Evolutionary conservation across 305 asterid genomes (phyloP).

Genomic region (Fraxinus sp.): DNA sequence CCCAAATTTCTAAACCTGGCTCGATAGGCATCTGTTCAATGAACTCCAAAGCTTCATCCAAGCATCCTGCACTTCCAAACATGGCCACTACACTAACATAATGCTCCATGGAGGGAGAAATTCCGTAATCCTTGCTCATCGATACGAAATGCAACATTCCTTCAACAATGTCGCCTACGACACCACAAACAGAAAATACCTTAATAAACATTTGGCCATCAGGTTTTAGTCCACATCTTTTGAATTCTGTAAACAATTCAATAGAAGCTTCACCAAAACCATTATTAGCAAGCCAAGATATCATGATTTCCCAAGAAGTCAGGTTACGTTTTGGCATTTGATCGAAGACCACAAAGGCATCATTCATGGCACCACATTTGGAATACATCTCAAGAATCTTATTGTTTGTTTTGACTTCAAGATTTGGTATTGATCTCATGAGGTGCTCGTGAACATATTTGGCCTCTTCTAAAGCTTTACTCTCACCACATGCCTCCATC

Average conservation of each 20-base stretch:
- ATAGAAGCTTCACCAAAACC: conserved; percentile 67
- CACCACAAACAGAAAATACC: conserved; percentile 67
- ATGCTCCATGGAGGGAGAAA: conserved; percentile 67
- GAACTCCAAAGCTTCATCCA: conserved; percentile 77
- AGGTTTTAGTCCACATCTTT: conserved; percentile 61
- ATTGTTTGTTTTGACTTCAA: conserved; percentile 55
- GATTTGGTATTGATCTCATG: conserved; percentile 38
- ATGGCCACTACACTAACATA: conserved; percentile 65
- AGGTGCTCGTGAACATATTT: conserved; percentile 64
- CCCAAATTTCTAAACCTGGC: conserved; percentile 66
- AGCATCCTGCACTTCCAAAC: conserved; percentile 69
- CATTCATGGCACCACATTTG: conserved; percentile 65
- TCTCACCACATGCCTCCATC: conserved; percentile 65
- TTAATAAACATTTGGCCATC: conserved; percentile 72
- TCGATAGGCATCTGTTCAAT: conserved; percentile 64
- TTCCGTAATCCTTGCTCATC: conserved; percentile 62
- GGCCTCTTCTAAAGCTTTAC: conserved; percentile 57
- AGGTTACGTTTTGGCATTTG: conserved; percentile 59
- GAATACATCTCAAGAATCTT: conserved; percentile 76
- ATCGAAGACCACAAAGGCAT: conserved; percentile 65
- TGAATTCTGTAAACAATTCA: conserved; percentile 68
- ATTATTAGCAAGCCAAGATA: conserved; percentile 68
- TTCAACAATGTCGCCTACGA: conserved; percentile 52
- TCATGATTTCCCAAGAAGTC: conserved; percentile 84
- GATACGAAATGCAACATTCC: conserved; percentile 80